Evolutionary conservation across 257 asterid genomes (phyloP), one percentile per base, ranked within the genome.

Genomic region (Solanum etuberosum): DNA sequence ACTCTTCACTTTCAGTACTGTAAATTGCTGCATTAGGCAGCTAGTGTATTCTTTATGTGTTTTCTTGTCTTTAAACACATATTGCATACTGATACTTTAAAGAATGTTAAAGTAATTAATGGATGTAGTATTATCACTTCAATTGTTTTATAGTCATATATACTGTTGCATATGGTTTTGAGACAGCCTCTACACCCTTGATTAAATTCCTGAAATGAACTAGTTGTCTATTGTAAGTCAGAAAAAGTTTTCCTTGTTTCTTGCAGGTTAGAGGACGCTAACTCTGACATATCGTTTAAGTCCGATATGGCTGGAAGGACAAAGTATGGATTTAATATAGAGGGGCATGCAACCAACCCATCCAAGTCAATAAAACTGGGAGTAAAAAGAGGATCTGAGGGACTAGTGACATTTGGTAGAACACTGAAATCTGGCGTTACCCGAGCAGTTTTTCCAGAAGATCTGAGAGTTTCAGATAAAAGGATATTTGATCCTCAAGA

Each of bases 401-500:
- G 99, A 76, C 94, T 97, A 48, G 87, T 93, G 84, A 95, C 98
- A 4, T 80, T 97, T 42, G 99, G 99, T 4, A 91, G 97, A 68
- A 93, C 99, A 15, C 81, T 97, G 70, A 94, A 85, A 91, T 91
- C 97, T 43, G 98, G 97, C 25, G 98, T 97, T 46, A 92, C 97
- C 2, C 90, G 94, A 42, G 99, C 97, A 21, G 95, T 97, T 86
- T 97, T 97, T 86, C 97, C 99, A 6, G 99, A 97, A 91, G 99
- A 97, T 87, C 98, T 96, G 54, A 92, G 89, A 89, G 97, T 92
- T 84, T 93, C 97, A 4, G 94, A 93, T 38, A 87, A 54, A n/a
- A 93, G 90, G 89, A 93, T 97, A 87, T 93, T 95, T 83, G 99
- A 97, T 90, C 99, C 99, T 38, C 99, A 97, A 90, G 99, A 97